These are phyloP conservation scores for Pisolithus microcarpus DNA, from an alignment of 768 basidiomycete species.

Conservation along the genomic window DNA sequence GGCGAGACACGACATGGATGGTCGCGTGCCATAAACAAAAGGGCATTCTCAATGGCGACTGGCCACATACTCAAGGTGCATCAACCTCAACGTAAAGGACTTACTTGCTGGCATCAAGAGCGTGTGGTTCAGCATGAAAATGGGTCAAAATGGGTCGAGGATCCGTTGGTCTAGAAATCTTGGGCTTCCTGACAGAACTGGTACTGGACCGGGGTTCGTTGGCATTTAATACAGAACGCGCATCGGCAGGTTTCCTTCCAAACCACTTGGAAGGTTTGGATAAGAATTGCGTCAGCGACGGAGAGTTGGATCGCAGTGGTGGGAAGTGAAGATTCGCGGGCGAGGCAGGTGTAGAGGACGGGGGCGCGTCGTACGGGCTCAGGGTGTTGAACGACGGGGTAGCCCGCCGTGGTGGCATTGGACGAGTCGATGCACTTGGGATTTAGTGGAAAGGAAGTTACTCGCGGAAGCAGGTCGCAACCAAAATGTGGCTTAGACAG, in stretches of 20 bases:
- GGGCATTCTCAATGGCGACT: too few species aligned
- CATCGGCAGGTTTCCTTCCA: slow-evolving; percentile 48
- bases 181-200: slow-evolving; percentile 53
- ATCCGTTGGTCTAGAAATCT: slow-evolving; percentile 81
- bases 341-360: slow-evolving; percentile 22
- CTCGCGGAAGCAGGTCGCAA: too few species aligned
- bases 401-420: slow-evolving; percentile 48
- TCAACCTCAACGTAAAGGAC: slow-evolving; percentile 16
- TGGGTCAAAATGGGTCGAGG: slow-evolving; percentile 61
- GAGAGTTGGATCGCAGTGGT: slow-evolving; percentile 52
- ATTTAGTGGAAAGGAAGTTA: not conserved
- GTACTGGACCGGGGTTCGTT: slow-evolving; percentile 45
- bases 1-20: slow-evolving; percentile 4
- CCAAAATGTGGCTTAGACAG: too few species aligned
- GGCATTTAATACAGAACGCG: slow-evolving; percentile 34
- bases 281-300: slow-evolving; percentile 56
- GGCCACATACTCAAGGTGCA: not conserved
- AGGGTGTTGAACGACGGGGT: slow-evolving; percentile 33
- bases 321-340: slow-evolving; percentile 34
- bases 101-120: slow-evolving; percentile 47
- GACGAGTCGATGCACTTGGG: not conserved
- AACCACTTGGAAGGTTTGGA: slow-evolving; percentile 72
- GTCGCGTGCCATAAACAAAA: not conserved
- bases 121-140: slow-evolving; percentile 41
- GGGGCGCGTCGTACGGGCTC: slow-evolving; percentile 29